These are phyloP conservation scores for Aspergillus puulaauensis DNA, from an alignment of 2,329 filamentous ascomycete species.

Conservation along the genomic window DNA sequence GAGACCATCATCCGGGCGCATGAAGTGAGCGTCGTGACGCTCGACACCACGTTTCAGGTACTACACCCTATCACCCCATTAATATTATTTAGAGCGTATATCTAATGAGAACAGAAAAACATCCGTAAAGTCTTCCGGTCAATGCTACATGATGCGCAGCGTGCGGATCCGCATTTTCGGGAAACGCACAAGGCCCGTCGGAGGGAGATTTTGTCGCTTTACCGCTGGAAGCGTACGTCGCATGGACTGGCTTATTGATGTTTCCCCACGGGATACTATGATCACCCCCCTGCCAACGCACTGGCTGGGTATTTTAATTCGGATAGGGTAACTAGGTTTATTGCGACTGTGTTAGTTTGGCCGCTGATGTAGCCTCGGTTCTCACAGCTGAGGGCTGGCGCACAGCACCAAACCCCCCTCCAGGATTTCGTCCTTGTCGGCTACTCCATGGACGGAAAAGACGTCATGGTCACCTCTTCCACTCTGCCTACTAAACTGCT, in stretches of 20 bases:
- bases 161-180: conserved; percentile 6
- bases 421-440: conserved; percentile 34
- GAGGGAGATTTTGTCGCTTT: conserved; percentile 10
- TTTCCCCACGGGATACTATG: too few relatives aligned
- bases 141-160: conserved; percentile 11
- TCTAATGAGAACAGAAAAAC: neutral
- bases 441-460: conserved; percentile 44
- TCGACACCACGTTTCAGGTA: conserved; percentile 12
- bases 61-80: neutral
- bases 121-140: conserved; percentile 11
- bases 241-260: conserved; percentile 8
- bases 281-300: neutral
- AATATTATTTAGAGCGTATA: neutral
- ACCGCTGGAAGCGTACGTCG: conserved; percentile 8
- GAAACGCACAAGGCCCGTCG: conserved; percentile 9
- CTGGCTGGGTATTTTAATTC: conserved; percentile 25
- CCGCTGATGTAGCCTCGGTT: conserved; percentile 13
- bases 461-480: conserved; percentile 25
- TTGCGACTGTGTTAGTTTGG: too few relatives aligned
- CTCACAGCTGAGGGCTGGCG: conserved; percentile 15
- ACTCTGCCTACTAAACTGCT: conserved; percentile 6
- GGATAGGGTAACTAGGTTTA: conserved; percentile 12
- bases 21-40: conserved; percentile 10
- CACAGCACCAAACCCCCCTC: conserved; percentile 23
- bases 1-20: conserved; percentile 11